phyloP scores from a whole-genome alignment of 495 filamentous ascomycete species.

The Neurospora sp. region DNA sequence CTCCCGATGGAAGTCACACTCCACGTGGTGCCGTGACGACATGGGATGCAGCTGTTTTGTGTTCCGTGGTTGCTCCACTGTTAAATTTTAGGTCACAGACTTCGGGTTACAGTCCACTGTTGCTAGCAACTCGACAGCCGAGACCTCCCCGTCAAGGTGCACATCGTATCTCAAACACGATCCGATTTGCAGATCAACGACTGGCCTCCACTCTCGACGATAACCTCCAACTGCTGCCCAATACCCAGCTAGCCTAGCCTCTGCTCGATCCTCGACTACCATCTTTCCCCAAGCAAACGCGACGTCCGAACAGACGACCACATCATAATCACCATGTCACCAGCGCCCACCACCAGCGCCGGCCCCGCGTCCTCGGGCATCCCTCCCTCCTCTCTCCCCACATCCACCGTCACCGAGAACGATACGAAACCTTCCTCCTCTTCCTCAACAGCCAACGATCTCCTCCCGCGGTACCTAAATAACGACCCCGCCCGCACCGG shows the following conservation, averaged over 20 bases:
- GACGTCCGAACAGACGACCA: background rate
- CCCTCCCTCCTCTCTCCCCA: constrained; percentile 3
- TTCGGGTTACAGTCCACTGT: background rate
- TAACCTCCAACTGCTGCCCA: background rate
- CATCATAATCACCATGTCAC: background rate
- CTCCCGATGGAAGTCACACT: background rate
- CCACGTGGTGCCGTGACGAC: background rate
- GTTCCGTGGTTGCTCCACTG: background rate
- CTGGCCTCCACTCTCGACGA: background rate
- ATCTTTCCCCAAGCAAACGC: background rate
- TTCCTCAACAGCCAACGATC: background rate
- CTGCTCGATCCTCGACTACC: background rate
- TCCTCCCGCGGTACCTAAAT: constrained; percentile 20
- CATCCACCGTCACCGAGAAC: constrained; percentile 1
- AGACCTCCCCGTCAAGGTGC: background rate
- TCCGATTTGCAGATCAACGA: background rate
- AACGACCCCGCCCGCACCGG: constrained; percentile 45
- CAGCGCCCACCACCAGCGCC: constrained; percentile 1
- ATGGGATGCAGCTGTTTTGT: too few relatives aligned
- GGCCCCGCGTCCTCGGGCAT: background rate
- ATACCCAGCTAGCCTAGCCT: background rate
- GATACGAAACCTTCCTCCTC: background rate
- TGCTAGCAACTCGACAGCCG: background rate
- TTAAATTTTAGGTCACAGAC: background rate
- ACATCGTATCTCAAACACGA: background rate